Evolutionary conservation across 306 rosid species (phyloP), one percentile per base, ranked within the genome.

Genomic region (Vachellia pachyceras): DNA sequence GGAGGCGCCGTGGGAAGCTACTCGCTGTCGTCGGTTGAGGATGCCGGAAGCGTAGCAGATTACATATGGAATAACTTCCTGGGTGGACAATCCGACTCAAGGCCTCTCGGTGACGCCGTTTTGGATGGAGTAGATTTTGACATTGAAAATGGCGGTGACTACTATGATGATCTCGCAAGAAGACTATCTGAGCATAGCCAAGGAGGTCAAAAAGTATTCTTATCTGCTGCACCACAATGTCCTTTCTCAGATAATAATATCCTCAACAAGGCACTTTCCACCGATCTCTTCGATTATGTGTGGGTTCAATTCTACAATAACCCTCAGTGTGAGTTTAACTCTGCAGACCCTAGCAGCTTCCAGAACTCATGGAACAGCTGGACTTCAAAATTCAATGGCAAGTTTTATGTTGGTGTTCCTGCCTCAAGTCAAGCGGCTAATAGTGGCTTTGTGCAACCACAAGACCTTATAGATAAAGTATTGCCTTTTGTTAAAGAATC

Each of bases 61-160:
- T 84, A 82, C 45, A 58, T 89, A 3, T 89, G 86, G 86, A 83
- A 78, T 36, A 68, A 85, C 75, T 89, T 84, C 33, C 33, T 29
- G 33, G 33, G 33, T 0, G 33, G 33, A 29, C 33, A 29, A 29
- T 29, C 33, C 33, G 33, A 29, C 33, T 29, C 33, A 29, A 29
- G 33, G 2, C 33, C 33, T 29, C 33, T 29, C 33, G 33, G 90
- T 0, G 39, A 76, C 1, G 90, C 90, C 0, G 66, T 78, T 12
- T 46, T 89, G 76, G 92, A 89, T 5, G 90, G 92, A 1, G 64
- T 89, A 25, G 92, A 64, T 35, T 84, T 89, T 7, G 87, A 84
- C 76, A 89, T 89, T 25, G 88, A 88, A 54, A 18, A 7, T 14
- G 44, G 44, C 0, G 44, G 9, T 3, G n/a, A 14, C 10, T 15